Conservation (phyloP, 768 basidiomycete species). For the Phylloporus rhodoxanthus region DNA sequence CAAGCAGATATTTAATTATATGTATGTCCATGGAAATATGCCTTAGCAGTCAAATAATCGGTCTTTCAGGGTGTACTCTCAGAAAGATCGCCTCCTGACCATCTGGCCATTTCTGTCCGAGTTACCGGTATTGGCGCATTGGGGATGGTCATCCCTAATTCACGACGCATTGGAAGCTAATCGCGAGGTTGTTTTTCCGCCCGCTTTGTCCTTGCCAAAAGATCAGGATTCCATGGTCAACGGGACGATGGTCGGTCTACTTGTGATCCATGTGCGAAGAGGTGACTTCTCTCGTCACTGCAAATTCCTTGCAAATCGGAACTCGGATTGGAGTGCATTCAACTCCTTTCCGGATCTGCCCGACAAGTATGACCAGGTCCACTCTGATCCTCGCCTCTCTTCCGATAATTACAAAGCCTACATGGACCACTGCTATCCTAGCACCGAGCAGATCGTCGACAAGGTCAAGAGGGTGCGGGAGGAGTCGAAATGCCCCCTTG, state of each 20-base stretch:
- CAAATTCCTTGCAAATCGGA: constrained; percentile 29
- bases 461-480: constrained; percentile 32
- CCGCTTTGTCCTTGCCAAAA: constrained; percentile 6
- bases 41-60: neutral
- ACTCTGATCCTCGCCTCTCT: constrained; percentile 20
- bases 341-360: constrained; percentile 37
- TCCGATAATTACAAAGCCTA: constrained; percentile 25
- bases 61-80: constrained; percentile 27
- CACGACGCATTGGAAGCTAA: constrained; percentile 23
- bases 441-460: constrained; percentile 35
- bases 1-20: constrained; percentile 13
- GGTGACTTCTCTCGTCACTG: constrained; percentile 46
- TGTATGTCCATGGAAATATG: constrained; percentile 6
- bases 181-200: constrained; percentile 15
- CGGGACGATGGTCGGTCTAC: constrained; percentile 29
- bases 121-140: constrained; percentile 31
- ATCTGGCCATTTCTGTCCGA: constrained; percentile 31
- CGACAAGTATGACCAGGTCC: constrained; percentile 33
- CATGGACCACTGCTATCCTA: constrained; percentile 39
- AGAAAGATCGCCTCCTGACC: constrained; percentile 25
- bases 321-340: constrained; percentile 38
- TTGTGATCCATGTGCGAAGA: constrained; percentile 46
- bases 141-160: constrained; percentile 33
- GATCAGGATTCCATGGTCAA: constrained; percentile 1
- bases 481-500: constrained; percentile 23